Conservation (phyloP, 441 rosid genomes). For the Adansonia grandidieri region DNA sequence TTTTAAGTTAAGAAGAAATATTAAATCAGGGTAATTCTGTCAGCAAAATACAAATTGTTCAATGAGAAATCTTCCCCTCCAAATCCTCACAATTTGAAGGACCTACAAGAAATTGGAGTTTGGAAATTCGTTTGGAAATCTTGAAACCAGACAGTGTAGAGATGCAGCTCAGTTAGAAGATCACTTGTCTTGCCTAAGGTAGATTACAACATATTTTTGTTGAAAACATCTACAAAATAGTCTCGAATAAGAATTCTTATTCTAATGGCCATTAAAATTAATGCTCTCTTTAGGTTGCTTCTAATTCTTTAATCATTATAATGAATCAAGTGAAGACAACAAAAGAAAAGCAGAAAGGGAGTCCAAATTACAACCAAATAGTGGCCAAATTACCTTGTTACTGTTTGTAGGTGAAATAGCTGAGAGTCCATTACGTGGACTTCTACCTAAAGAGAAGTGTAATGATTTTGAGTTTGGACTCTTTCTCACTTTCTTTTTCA, state of each 20-base stretch:
- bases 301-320: neutral
- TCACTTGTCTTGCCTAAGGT: neutral
- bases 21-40: neutral
- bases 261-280: neutral
- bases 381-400: slow-evolving; percentile 43
- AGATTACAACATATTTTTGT: neutral
- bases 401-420: slow-evolving; percentile 36
- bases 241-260: neutral
- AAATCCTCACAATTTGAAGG: neutral
- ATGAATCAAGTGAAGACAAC: slow-evolving; percentile 13
- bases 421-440: slow-evolving; percentile 32
- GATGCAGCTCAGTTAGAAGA: neutral
- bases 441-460: slow-evolving; percentile 31
- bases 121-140: neutral
- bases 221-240: neutral
- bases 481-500: slow-evolving; percentile 32
- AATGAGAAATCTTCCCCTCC: neutral
- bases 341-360: neutral
- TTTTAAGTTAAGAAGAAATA: neutral
- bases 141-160: neutral
- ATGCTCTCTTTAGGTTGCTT: slow-evolving; percentile 3
- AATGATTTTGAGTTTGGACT: slow-evolving; percentile 36
- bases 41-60: neutral
- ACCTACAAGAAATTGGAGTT: neutral
- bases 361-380: slow-evolving; percentile 5